Base-by-base conservation (phyloP, 345 rosid genomes). In the Salix purpurea region DNA sequence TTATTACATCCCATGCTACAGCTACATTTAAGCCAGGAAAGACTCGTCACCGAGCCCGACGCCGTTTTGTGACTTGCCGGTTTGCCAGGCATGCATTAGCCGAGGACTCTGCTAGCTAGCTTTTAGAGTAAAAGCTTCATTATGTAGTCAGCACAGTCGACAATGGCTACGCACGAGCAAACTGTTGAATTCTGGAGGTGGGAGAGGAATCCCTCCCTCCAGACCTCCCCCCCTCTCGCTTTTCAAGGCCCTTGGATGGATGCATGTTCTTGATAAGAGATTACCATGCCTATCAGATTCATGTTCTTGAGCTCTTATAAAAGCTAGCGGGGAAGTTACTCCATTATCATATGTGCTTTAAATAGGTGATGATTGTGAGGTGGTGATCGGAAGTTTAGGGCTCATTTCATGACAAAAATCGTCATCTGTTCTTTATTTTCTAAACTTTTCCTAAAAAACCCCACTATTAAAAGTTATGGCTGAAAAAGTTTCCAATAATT, bases 41-140 rank as follows among this genome's bases (percentile, higher is more conserved):
- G 83, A 78, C 78, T 73, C 79, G 5, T 66, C 18, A 39, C 19
- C 36, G 90, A 88, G 91, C 79, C 87, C 48, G 61, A 77, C 73
- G 91, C 94, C 90, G 84, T 82, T 88, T 36, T 67, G 88, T 90
- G 94, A 90, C 94, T 90, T 90, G 94, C 94, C 94, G 90, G 88
- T 87, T 77, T 75, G 86, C 88, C 69, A 19, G 65, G 24, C 81
- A 39, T 74, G 83, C 79, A 74, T 73, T 79, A 73, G 73, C 88
- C 89, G 78, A 76, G 46, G 61, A 74, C 58, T 19, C 65, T 40
- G 69, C 66, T 70, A 23, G 16, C 50, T 28, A 15, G 39, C 48
- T 66, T 39, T 28, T 30, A 6, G 74, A 28, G 74, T 16, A 36
- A 32, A 48, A 26, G 42, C 46, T 76, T 30, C 64, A 28, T 19